Conservation (phyloP, 345 rosid genomes). For the Heritiera fomes region DNA sequence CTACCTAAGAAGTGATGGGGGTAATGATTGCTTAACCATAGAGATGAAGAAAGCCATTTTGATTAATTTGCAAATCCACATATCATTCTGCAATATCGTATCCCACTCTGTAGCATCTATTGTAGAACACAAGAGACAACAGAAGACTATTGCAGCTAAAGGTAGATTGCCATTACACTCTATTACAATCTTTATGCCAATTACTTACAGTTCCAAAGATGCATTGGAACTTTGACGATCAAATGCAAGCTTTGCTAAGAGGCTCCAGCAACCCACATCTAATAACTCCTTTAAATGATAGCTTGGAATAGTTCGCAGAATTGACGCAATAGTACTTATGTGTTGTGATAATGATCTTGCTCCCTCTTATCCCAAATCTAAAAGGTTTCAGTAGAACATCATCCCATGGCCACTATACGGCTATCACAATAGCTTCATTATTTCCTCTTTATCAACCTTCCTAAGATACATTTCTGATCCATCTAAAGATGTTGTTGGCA, state of each 20-base stretch:
- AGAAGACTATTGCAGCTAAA: slow-evolving; percentile 22
- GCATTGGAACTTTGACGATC: background rate
- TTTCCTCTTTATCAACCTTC: background rate
- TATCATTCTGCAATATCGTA: slow-evolving; percentile 13
- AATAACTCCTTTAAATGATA: slow-evolving; percentile 25
- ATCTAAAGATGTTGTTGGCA: slow-evolving; percentile 16
- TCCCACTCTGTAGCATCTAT: slow-evolving; percentile 17
- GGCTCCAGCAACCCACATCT: slow-evolving; percentile 24
- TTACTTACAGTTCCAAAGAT: background rate
- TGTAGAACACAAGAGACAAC: slow-evolving; percentile 2
- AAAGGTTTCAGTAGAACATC: slow-evolving; percentile 18
- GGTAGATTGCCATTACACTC: slow-evolving; percentile 27
- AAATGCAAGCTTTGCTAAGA: slow-evolving; percentile 31
- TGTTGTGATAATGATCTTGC: slow-evolving; percentile 32
- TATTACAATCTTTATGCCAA: slow-evolving; percentile 24
- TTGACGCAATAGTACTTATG: slow-evolving; percentile 23
- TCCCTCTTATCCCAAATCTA: slow-evolving; percentile 22
- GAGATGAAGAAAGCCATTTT: too few relatives aligned
- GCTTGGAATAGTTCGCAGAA: slow-evolving; percentile 23
- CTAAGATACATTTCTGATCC: background rate
- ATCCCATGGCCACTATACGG: too few relatives aligned
- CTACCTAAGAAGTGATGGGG: slow-evolving; percentile 23
- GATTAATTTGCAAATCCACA: background rate
- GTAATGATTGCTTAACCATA: slow-evolving; percentile 16
- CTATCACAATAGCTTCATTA: slow-evolving; percentile 3